These are phyloP conservation scores for Gleditsia sinensis DNA, from an alignment of 306 rosid genomes.

Conservation along the genomic window DNA sequence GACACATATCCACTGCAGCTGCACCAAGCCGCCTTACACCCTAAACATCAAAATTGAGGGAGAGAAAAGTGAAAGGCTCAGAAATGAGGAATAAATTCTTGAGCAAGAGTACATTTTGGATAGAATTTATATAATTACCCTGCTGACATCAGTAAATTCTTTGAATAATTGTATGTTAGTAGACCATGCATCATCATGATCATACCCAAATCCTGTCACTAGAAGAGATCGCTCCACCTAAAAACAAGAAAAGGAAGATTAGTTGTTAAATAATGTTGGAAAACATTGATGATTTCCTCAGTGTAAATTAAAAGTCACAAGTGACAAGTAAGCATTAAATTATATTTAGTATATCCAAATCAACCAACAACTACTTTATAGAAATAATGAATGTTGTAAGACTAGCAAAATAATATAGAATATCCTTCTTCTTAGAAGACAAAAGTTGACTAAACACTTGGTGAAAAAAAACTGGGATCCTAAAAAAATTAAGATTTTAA, in stretches of 20 bases:
- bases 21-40: constrained; percentile 99
- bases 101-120: background rate
- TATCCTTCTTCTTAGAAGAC: background rate
- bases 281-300: background rate
- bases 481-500: background rate
- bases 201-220: constrained; percentile 97
- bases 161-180: constrained; percentile 85
- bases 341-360: background rate
- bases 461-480: background rate
- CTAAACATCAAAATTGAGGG: constrained; percentile 44
- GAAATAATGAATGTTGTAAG: background rate
- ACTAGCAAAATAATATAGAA: background rate
- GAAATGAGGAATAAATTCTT: constrained; percentile 4
- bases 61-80: constrained; percentile 5
- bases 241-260: constrained; percentile 27
- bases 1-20: constrained; percentile 98
- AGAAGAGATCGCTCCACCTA: constrained; percentile 91
- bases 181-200: constrained; percentile 92
- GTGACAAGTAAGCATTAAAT: background rate
- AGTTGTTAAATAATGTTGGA: background rate
- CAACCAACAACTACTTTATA: background rate
- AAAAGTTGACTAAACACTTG: background rate
- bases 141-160: constrained; percentile 93
- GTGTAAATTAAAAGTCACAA: background rate
- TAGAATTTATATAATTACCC: constrained; percentile 55